A percentile compares a stretch with the other conserved stretches of the same genome.
These are phyloP conservation scores for Elongisporangium senticosum DNA, from an alignment of 352 stramenopile species.

Conservation along the genomic window DNA sequence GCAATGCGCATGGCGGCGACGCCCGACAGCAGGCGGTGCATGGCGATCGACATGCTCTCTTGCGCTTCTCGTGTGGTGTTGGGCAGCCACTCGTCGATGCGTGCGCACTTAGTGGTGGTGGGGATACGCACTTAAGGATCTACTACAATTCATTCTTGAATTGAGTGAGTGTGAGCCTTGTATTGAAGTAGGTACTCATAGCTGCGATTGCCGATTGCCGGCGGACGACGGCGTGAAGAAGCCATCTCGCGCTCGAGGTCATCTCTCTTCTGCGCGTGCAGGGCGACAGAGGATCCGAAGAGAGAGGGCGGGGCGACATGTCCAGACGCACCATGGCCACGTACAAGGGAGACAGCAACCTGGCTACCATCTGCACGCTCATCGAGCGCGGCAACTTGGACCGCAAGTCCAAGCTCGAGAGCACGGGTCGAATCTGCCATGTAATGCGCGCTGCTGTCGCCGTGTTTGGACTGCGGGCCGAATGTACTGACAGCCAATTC, in stretches of 20 bases:
- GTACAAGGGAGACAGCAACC: constrained; percentile 36
- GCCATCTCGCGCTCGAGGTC: constrained; percentile 1
- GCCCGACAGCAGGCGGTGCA: constrained; percentile 56
- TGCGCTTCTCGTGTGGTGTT: neutral
- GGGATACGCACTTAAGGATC: neutral
- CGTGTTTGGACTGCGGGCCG: neutral
- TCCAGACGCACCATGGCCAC: constrained; percentile 28
- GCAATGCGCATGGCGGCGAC: constrained; percentile 49
- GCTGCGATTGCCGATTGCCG: neutral
- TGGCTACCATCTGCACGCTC: constrained; percentile 77
- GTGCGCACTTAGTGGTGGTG: neutral
- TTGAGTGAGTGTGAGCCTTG: neutral
- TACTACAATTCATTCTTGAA: constrained; percentile 4
- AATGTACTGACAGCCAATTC: neutral
- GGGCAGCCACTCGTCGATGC: constrained; percentile 2
- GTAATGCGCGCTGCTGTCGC: constrained; percentile 18
- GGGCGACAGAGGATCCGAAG: neutral
- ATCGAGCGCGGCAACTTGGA: constrained; percentile 80
- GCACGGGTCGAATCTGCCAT: constrained; percentile 75
- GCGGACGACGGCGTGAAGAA: neutral
- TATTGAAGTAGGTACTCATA: neutral
- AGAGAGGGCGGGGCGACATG: constrained; percentile 10
- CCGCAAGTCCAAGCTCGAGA: constrained; percentile 86
- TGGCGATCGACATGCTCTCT: constrained; percentile 24
- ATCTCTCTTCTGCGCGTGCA: neutral